Evolutionary conservation across 2,329 filamentous ascomycete species (phyloP).

Genomic region (Fusarium tupiense): DNA sequence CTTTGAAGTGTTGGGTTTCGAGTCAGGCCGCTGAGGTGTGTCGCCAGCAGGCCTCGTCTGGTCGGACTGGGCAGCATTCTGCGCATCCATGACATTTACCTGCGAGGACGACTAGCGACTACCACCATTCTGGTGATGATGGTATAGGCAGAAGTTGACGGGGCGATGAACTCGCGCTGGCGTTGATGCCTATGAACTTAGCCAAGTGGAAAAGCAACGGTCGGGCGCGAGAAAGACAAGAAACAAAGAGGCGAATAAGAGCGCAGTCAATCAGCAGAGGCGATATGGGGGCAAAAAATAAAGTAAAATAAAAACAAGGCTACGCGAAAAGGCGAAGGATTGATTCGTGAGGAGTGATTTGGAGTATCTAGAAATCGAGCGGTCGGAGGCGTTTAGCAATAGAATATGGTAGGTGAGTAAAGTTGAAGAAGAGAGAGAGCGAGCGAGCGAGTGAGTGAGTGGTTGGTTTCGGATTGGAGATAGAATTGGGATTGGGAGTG

Average conservation of each 20-base stretch:
- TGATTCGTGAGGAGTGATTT: slow-evolving; percentile 12
- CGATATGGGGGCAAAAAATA: slow-evolving; percentile 5
- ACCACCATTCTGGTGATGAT: slow-evolving; percentile 66
- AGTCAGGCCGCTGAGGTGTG: slow-evolving; percentile 58
- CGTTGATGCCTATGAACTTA: slow-evolving; percentile 27
- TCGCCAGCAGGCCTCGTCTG: slow-evolving; percentile 66
- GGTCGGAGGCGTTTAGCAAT: slow-evolving; percentile 25
- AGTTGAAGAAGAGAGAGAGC: slow-evolving; percentile 4
- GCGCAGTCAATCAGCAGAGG: slow-evolving; percentile 7
- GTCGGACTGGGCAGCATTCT: slow-evolving; percentile 72
- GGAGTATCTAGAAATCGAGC: slow-evolving; percentile 14
- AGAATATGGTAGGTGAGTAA: slow-evolving; percentile 12
- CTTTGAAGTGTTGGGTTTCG: slow-evolving; percentile 34
- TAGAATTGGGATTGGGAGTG: slow-evolving; percentile 31
- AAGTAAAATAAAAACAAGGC: slow-evolving; percentile 5
- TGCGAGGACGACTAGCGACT: slow-evolving; percentile 58
- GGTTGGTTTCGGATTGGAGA: slow-evolving; percentile 25
- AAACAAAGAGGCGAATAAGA: slow-evolving; percentile 24
- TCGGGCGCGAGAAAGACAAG: slow-evolving; percentile 23
- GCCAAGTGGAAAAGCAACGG: slow-evolving; percentile 18
- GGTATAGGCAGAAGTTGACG: slow-evolving; percentile 29
- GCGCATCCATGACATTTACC: slow-evolving; percentile 76
- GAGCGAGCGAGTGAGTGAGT: not conserved
- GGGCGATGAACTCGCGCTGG: slow-evolving; percentile 43
- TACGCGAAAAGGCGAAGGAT: slow-evolving; percentile 12